These are phyloP conservation scores for Leavenworthia alabamica DNA, from an alignment of 345 rosid genomes.

Conservation along the genomic window DNA sequence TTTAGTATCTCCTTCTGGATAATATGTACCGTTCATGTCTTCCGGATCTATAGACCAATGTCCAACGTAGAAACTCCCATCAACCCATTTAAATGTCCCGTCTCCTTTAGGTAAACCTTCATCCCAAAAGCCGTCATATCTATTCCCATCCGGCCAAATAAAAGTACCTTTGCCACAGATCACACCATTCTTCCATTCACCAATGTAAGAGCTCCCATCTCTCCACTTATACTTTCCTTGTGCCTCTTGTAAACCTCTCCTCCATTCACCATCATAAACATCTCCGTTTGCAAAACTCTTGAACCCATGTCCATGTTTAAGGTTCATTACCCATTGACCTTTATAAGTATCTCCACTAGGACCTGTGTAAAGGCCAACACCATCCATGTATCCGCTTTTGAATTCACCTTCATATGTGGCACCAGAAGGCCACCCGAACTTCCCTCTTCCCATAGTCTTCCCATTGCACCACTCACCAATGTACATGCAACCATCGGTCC, in stretches of 20 bases:
- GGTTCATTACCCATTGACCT: slow-evolving; percentile 86
- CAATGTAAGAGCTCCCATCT: slow-evolving; percentile 50
- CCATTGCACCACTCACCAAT: slow-evolving; percentile 82
- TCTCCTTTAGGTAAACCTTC: slow-evolving; percentile 66
- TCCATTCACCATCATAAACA: slow-evolving; percentile 82
- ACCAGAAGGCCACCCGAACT: slow-evolving; percentile 90
- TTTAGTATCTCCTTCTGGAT: slow-evolving; percentile 43
- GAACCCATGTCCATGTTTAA: slow-evolving; percentile 76
- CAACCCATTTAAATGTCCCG: slow-evolving; percentile 66
- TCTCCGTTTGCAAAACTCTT: slow-evolving; percentile 65
- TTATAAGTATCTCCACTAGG: slow-evolving; percentile 53
- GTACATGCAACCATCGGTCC: slow-evolving; percentile 93
- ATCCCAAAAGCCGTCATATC: slow-evolving; percentile 77
- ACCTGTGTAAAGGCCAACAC: slow-evolving; percentile 61
- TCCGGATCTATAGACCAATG: slow-evolving; percentile 71
- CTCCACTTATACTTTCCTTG: slow-evolving; percentile 73
- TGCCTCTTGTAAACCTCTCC: slow-evolving; percentile 69
- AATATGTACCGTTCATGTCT: slow-evolving; percentile 67
- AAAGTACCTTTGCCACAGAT: slow-evolving; percentile 66
- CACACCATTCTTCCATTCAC: slow-evolving; percentile 68
- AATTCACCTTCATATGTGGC: slow-evolving; percentile 84
- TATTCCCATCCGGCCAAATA: slow-evolving; percentile 56
- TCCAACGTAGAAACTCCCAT: slow-evolving; percentile 75
- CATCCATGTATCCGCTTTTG: slow-evolving; percentile 88
- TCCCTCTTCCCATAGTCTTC: slow-evolving; percentile 71